phyloP scores from a whole-genome alignment of 2,329 filamentous ascomycete species.

The Sporothrix phasma region DNA sequence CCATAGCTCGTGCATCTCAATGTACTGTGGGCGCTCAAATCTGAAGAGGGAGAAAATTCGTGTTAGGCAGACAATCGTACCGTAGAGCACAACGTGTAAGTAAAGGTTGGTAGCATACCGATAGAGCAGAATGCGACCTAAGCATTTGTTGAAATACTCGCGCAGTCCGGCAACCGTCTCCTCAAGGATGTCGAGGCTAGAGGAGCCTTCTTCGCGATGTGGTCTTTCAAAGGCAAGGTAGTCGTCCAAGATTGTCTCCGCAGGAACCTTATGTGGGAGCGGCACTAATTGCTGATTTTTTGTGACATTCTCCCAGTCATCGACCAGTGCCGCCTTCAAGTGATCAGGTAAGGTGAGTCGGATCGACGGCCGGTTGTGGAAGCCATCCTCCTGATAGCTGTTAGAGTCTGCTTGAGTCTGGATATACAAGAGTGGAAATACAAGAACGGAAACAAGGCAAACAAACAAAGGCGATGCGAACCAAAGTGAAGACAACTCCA shows the following conservation, averaged over 20 bases:
- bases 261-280: constrained; percentile 66
- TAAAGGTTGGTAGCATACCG: constrained; percentile 33
- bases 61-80: neutral
- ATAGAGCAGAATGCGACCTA: constrained; percentile 85
- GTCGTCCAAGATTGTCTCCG: constrained; percentile 67
- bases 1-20: constrained; percentile 64
- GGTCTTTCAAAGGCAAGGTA: constrained; percentile 63
- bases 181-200: constrained; percentile 75
- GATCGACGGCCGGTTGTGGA: constrained; percentile 74
- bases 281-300: constrained; percentile 87
- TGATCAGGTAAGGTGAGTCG: constrained; percentile 79
- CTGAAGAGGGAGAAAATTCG: constrained; percentile 35
- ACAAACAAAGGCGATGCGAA: too few species aligned
- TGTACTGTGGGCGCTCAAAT: constrained; percentile 84
- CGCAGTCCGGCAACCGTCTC: constrained; percentile 79
- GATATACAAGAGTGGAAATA: neutral
- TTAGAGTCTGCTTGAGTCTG: neutral
- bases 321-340: constrained; percentile 84
- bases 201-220: constrained; percentile 54
- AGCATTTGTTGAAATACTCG: constrained; percentile 87
- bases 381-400: constrained; percentile 66
- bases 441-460: neutral
- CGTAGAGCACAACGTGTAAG: too few species aligned
- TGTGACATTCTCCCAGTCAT: constrained; percentile 98
- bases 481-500: too few species aligned